Percentiles rank a stretch among this genome's conserved stretches.
phyloP scores from a whole-genome alignment of 2,329 filamentous ascomycete species.

The Madurella fahalii region DNA sequence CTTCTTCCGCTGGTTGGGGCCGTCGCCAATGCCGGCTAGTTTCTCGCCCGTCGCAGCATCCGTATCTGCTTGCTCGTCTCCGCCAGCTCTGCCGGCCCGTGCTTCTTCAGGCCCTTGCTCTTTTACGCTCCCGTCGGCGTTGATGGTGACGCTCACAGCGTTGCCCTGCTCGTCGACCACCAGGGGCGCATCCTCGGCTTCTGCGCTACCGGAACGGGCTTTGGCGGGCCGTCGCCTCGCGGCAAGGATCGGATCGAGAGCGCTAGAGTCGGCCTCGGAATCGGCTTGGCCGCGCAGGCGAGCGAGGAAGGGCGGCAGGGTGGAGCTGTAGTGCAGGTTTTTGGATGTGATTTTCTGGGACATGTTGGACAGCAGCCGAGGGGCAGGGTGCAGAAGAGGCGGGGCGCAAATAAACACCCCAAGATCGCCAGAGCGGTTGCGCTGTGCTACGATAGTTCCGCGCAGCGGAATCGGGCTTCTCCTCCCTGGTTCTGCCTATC shows the following conservation, averaged over 20 bases:
- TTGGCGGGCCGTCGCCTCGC: conserved; percentile 46
- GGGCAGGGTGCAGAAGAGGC: too few relatives aligned
- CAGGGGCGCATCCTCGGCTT: conserved; percentile 72
- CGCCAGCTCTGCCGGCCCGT: conserved; percentile 34
- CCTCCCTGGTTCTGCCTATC: too few relatives aligned
- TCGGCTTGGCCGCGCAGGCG: conserved; percentile 51
- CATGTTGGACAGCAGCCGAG: conserved; percentile 6
- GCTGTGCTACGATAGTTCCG: neutral
- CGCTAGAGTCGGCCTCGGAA: conserved; percentile 41
- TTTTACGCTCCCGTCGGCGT: conserved; percentile 42
- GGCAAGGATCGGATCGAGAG: conserved; percentile 51
- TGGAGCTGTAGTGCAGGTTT: conserved; percentile 62
- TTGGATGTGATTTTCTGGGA: conserved; percentile 61
- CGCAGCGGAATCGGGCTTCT: neutral
- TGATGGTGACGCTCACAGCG: conserved; percentile 43
- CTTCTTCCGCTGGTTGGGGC: conserved; percentile 12
- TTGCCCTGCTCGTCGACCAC: conserved; percentile 71
- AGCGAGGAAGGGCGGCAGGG: conserved; percentile 58
- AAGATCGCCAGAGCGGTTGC: neutral
- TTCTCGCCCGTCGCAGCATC: conserved; percentile 21
- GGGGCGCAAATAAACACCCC: neutral
- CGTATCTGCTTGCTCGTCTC: conserved; percentile 26
- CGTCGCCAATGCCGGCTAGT: conserved; percentile 21
- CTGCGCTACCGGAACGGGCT: conserved; percentile 59
- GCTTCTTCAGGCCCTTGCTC: conserved; percentile 29